Conservation (phyloP, 768 basidiomycete species). For the Scleroderma citrinum region DNA sequence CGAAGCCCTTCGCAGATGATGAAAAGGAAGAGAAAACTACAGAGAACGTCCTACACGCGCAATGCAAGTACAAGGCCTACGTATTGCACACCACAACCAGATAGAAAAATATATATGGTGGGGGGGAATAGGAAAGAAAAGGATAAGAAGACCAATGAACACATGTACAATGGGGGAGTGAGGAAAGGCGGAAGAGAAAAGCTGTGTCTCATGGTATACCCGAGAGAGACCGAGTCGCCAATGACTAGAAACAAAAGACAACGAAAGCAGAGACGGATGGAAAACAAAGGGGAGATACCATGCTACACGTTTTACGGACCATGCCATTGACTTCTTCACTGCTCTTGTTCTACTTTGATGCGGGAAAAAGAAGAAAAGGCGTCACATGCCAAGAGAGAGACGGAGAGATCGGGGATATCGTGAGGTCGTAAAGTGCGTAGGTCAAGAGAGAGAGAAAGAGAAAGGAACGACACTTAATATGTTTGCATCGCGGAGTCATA, state of each 20-base stretch:
- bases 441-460: neutral
- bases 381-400: neutral
- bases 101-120: conserved; percentile 7
- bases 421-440: neutral
- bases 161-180: neutral
- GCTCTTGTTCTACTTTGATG: neutral
- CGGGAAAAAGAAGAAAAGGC: neutral
- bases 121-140: neutral
- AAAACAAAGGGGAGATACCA: neutral
- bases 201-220: neutral
- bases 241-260: neutral
- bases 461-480: conserved; percentile 13
- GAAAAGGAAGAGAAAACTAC: neutral
- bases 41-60: neutral
- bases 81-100: neutral
- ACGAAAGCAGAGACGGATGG: neutral
- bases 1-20: conserved; percentile 36
- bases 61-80: too few species aligned
- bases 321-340: neutral
- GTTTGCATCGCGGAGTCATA: conserved; percentile 34
- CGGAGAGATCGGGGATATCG: neutral
- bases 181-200: too few species aligned
- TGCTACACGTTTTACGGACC: neutral
- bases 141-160: neutral
- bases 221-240: neutral